Conservation (phyloP, 2,329 filamentous ascomycete species). For the Scleromitrula shiraiana region DNA sequence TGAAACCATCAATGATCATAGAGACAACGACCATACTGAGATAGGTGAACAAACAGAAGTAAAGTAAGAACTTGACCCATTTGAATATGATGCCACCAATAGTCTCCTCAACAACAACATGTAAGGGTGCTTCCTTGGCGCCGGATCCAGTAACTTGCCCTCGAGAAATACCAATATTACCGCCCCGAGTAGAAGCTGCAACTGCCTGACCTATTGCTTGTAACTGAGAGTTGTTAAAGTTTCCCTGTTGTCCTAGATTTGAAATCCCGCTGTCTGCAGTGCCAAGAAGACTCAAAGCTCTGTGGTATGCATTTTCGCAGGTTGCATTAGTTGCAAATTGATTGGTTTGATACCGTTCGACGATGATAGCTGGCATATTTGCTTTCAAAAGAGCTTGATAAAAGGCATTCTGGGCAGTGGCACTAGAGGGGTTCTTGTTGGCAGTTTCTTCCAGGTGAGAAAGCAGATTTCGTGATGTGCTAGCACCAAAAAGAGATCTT, state of each 20-base stretch:
- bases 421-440: conserved; percentile 84
- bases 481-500: conserved; percentile 23
- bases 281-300: conserved; percentile 59
- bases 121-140: conserved; percentile 75
- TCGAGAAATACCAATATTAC: conserved; percentile 47
- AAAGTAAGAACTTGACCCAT: conserved; percentile 80
- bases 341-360: conserved; percentile 82
- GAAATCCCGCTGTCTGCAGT: conserved; percentile 30
- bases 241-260: conserved; percentile 25
- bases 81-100: conserved; percentile 72
- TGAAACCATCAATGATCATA: conserved; percentile 73
- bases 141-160: conserved; percentile 50
- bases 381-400: conserved; percentile 86
- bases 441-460: conserved; percentile 84
- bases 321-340: conserved; percentile 73
- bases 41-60: conserved; percentile 73
- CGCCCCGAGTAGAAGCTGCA: conserved; percentile 61
- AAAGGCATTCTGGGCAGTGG: conserved; percentile 84
- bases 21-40: conserved; percentile 71
- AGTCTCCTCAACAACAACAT: conserved; percentile 92
- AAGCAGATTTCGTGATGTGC: conserved; percentile 51
- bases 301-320: conserved; percentile 71
- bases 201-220: conserved; percentile 78
- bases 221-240: conserved; percentile 53
- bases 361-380: conserved; percentile 86